Evolutionary conservation across 1,139 yeast genomes (phyloP), one percentile per base, ranked within the genome.

Genomic region (Yueomyces sp.): DNA sequence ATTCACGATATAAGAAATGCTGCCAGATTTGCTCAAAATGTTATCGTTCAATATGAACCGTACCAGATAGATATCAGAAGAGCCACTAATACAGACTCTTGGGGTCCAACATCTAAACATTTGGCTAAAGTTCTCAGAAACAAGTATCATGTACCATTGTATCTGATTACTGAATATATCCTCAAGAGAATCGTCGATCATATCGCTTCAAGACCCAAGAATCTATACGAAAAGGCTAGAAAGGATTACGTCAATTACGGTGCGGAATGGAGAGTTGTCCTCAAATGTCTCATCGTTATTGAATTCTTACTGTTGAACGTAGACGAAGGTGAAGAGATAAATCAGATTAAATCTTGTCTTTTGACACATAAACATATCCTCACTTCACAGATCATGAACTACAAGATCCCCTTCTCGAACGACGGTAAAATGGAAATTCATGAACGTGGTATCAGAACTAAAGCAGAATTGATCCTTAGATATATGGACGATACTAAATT

Each of bases 51-150:
- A 45, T 60, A 60, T 41, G 65, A 60, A 41, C 65, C 65, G 2
- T 60, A 60, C 43, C 65, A 60, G 45, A 60, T 66, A 12, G 60
- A 61, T 41, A 57, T 68, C 4, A 54, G 73, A 43, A 64, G 65
- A 43, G 68, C 72, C 4, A 68, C 73, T 11, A 69, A 67, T 41
- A 69, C 72, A 4, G 73, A 69, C 48, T 50, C 67, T 5, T 69
- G 73, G 73, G 73, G 73, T 3, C 73, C 73, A 4, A 64, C 72
- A 1, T 57, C 67, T 4, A 58, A 61, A 38, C 70, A 69, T 46
- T 50, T 66, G 46, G 56, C 56, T 32, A 64, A 64, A 41, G 62
- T 64, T 11, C 27, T 53, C 39, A 51, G 65, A 42, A 56, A 60
- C 44, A 50, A 59, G 43, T 55, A 51, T 40, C 62, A 59, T 45